Base-by-base conservation (phyloP, 805 yeast species). In the Candida piceae region DNA sequence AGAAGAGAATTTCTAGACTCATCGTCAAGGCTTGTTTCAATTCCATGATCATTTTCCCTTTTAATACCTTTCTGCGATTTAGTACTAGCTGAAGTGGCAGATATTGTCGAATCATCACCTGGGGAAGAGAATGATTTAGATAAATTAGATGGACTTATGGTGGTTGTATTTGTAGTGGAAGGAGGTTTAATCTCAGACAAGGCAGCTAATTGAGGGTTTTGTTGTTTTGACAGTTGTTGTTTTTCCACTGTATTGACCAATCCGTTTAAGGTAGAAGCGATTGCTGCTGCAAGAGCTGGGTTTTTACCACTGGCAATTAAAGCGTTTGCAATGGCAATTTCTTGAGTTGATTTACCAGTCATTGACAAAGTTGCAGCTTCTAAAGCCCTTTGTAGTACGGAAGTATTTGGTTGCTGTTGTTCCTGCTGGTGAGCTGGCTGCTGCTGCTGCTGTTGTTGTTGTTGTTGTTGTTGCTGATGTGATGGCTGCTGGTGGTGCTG, bases 341-440 rank as follows among this genome's bases (percentile, higher is more conserved):
- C 77, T 36, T 63, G 58, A 4, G 74, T 60, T 0, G 79, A 62
- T 46, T 67, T 74, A 0, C 82, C 83, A 1, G 78, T 70, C 7
- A 77, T 70, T 0, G 79, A 72, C 4, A 74, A 34, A 0, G 80
- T 69, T 0, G 83, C 81, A 23, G 72, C 66, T 45, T 75, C 79
- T 26, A 76, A 51, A 10, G 79, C 80, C 32, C 60, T 62, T 29
- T 67, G 62, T 19, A 76, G 50, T 26, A 49, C 35, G 12, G 34
- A 19, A 23, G 36, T 28, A 16, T 9, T 28, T 30, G 10, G 15
- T 24, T 24, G 26, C 10, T 21, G 23, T 21, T 7, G 9, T 21
- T 21, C n/a, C 7, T 5, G 32, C 34, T 22, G 26, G 23, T 21
- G 33, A 10, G 16, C 20, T 22, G 6, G 24, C 7, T 12, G 35